Percentiles rank a stretch among this genome's conserved stretches.
phyloP scores from a whole-genome alignment of 2,329 filamentous ascomycete genomes.

The Aureobasidium subglaciale region DNA sequence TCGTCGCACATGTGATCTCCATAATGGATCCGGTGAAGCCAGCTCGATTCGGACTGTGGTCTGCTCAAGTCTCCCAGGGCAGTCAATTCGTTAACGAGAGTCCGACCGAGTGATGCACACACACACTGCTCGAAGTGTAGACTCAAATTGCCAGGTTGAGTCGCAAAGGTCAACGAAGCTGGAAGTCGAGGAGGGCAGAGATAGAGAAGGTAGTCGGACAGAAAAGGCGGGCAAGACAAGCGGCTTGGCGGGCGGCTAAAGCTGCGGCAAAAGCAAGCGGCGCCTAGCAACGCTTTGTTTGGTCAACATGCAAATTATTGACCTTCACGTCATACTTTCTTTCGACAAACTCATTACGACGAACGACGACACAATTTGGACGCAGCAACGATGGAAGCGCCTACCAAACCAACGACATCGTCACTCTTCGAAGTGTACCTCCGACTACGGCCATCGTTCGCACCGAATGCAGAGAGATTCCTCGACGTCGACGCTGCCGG shows the following conservation, averaged over 20 bases:
- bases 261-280: not conserved
- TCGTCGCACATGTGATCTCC: too few relatives aligned
- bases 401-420: slow-evolving; percentile 34
- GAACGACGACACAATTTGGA: not conserved
- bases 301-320: not conserved
- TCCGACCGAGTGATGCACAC: too few relatives aligned
- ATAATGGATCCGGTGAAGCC: too few relatives aligned
- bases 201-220: too few relatives aligned
- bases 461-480: slow-evolving; percentile 55
- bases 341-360: not conserved
- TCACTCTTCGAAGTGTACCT: slow-evolving; percentile 83
- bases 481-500: slow-evolving; percentile 61
- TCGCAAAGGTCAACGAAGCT: too few relatives aligned
- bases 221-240: not conserved
- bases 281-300: slow-evolving; percentile 7
- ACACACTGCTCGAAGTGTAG: too few relatives aligned
- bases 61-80: too few relatives aligned
- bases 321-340: not conserved
- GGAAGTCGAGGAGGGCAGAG: not conserved
- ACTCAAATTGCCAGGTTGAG: too few relatives aligned
- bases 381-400: slow-evolving; percentile 14
- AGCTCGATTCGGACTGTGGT: too few relatives aligned
- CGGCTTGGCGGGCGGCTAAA: not conserved
- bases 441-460: slow-evolving; percentile 53
- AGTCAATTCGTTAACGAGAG: too few relatives aligned